These are phyloP conservation scores for Mycena haematopus DNA, from an alignment of 768 basidiomycete species.

Conservation along the genomic window DNA sequence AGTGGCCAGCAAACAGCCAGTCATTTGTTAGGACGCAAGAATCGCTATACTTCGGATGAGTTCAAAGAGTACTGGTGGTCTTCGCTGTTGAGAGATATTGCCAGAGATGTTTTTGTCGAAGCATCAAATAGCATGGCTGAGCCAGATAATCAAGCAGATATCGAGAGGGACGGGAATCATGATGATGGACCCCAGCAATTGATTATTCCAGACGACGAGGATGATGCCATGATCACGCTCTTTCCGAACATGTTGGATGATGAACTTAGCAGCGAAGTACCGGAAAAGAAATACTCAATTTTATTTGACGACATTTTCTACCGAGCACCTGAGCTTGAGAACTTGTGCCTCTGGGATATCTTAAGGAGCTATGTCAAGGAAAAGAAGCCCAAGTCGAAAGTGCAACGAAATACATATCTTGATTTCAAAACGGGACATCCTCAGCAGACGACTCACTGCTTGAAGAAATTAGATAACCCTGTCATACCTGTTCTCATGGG, in stretches of 20 bases:
- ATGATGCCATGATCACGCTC: conserved; percentile 4
- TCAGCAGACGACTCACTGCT: conserved; percentile 3
- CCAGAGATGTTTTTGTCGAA: conserved; percentile 30
- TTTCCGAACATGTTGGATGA: neutral
- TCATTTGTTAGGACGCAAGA: conserved; percentile 1
- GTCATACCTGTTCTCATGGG: conserved; percentile 1
- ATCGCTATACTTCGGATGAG: conserved; percentile 11
- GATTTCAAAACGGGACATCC: neutral
- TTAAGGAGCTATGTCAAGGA: neutral
- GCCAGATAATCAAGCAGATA: no score
- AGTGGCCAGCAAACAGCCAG: conserved; percentile 18
- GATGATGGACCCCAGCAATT: neutral
- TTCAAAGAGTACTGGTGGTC: conserved; percentile 20
- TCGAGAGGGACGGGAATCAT: neutral
- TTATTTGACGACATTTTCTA: conserved; percentile 21
- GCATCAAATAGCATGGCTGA: neutral
- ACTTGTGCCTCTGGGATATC: conserved; percentile 18
- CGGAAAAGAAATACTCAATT: neutral
- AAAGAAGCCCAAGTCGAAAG: neutral
- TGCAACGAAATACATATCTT: neutral
- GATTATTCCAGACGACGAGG: conserved; percentile 12
- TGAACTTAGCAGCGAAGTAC: no score
- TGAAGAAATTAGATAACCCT: conserved; percentile 4
- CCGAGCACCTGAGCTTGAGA: conserved; percentile 13
- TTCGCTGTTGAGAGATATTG: conserved; percentile 11